Conservation (phyloP, 306 rosid species). For the Lathyrus tuberosus region DNA sequence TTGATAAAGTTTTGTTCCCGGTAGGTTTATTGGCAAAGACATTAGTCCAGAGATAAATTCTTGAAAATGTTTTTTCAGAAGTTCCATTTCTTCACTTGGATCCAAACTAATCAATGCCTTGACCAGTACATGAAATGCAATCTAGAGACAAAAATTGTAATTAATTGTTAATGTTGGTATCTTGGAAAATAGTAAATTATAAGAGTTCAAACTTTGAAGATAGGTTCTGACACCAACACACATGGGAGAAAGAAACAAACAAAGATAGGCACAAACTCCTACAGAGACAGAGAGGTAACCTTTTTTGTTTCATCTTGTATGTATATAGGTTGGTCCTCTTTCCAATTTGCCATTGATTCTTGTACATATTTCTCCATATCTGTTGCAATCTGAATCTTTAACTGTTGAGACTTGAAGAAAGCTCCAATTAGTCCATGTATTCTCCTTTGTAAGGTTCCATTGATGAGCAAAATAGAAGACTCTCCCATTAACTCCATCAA, state of each 20-base stretch:
- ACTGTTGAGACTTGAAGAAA: slow-evolving; percentile 87
- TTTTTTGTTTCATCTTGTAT: slow-evolving; percentile 85
- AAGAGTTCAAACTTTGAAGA: slow-evolving; percentile 38
- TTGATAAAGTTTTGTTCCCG: slow-evolving; percentile 82
- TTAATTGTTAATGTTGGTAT: slow-evolving; percentile 42
- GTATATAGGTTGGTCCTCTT: slow-evolving; percentile 59
- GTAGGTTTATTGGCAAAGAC: slow-evolving; percentile 83
- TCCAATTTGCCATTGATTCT: slow-evolving; percentile 81
- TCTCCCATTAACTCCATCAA: slow-evolving; percentile 87
- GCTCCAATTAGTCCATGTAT: slow-evolving; percentile 93
- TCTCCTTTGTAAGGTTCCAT: slow-evolving; percentile 91
- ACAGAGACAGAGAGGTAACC: slow-evolving; percentile 49
- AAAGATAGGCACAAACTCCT: slow-evolving; percentile 25
- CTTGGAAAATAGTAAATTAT: slow-evolving; percentile 47
- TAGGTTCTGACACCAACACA: slow-evolving; percentile 41
- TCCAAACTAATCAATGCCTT: slow-evolving; percentile 83
- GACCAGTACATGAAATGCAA: slow-evolving; percentile 87
- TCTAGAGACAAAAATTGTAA: slow-evolving; percentile 57
- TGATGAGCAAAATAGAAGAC: slow-evolving; percentile 90
- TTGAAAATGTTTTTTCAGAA: slow-evolving; percentile 74
- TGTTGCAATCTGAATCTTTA: slow-evolving; percentile 79
- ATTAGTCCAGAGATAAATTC: slow-evolving; percentile 92
- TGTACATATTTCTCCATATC: slow-evolving; percentile 78
- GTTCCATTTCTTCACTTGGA: slow-evolving; percentile 83
- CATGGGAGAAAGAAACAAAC: slow-evolving; percentile 26